These are phyloP conservation scores for Cutaneotrichosporon arboriforme DNA, from an alignment of 1,284 basidiomycete genomes.

Conservation along the genomic window DNA sequence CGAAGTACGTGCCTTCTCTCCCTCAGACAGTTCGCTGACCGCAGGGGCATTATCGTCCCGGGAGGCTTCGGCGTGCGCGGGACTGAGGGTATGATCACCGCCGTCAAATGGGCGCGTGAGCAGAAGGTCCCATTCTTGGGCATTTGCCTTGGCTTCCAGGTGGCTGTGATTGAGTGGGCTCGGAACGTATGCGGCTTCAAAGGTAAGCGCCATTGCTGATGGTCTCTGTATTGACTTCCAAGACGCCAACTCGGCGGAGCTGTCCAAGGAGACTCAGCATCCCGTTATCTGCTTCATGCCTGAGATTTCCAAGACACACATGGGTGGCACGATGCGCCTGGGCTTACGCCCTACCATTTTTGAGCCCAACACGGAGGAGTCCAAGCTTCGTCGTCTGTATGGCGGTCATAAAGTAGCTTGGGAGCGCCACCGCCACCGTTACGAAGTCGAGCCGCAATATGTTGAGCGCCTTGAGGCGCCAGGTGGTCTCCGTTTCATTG, in stretches of 20 bases:
- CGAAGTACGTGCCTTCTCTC: conserved; percentile 62
- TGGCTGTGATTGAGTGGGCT: conserved; percentile 94
- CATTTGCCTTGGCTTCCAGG: conserved; percentile 96
- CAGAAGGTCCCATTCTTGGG: conserved; percentile 92
- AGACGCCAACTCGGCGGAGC: conserved; percentile 88
- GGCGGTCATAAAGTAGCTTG: conserved; percentile 79
- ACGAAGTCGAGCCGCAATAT: conserved; percentile 91
- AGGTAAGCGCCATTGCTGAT: conserved; percentile 47
- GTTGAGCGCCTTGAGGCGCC: conserved; percentile 67
- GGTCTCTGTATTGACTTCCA: conserved; percentile 20
- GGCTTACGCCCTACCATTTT: conserved; percentile 93
- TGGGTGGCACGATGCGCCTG: conserved; percentile 97
- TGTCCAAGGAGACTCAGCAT: conserved; percentile 57
- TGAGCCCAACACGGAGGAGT: conserved; percentile 58
- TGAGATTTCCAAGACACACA: conserved; percentile 94
- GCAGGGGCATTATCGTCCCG: conserved; percentile 86
- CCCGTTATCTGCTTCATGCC: conserved; percentile 97
- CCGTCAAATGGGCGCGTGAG: conserved; percentile 94
- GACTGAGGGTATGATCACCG: conserved; percentile 95
- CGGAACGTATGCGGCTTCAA: conserved; percentile 72
- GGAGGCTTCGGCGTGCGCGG: conserved; percentile 93
- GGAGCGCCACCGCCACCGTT: conserved; percentile 96
- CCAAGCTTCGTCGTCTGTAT: conserved; percentile 72
- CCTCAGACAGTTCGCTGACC: not conserved
- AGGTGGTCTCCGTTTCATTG: conserved; percentile 71